A percentile compares a stretch with the other conserved stretches of the same genome.
These are phyloP conservation scores for Cinchona pubescens DNA, from an alignment of 257 asterid species.

Conservation along the genomic window DNA sequence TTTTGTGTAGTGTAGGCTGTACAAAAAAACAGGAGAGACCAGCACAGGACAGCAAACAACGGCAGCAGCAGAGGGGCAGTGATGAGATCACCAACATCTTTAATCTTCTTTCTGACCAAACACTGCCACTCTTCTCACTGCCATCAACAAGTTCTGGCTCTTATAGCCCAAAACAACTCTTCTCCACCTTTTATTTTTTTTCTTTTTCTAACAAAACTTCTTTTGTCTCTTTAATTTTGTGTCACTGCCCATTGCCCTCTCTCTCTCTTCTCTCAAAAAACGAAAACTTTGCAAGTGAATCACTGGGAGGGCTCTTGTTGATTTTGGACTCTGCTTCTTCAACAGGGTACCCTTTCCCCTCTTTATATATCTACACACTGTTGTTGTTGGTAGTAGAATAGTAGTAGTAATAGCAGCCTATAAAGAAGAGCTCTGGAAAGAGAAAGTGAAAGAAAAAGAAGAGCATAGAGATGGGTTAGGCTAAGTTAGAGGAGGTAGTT, in stretches of 20 bases:
- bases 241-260: neutral
- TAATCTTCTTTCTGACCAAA: conserved; percentile 78
- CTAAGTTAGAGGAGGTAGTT: conserved; percentile 18
- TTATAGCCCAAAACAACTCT: conserved; percentile 23
- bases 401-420: conserved; percentile 11
- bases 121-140: conserved; percentile 66
- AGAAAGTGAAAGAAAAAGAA: too few relatives aligned
- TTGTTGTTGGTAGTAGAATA: conserved; percentile 18
- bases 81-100: conserved; percentile 56
- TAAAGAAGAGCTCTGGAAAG: conserved; percentile 36
- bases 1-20: conserved; percentile 37
- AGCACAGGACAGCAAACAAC: conserved; percentile 13
- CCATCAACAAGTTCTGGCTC: conserved; percentile 39
- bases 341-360: neutral
- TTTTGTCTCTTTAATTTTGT: neutral
- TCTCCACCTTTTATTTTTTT: neutral
- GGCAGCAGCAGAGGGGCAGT: conserved; percentile 31
- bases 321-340: conserved; percentile 20
- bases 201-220: neutral
- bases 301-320: conserved; percentile 20
- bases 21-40: conserved; percentile 20
- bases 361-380: conserved; percentile 1
- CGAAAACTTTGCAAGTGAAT: conserved; percentile 16
- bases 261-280: neutral
- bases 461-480: conserved; percentile 63